Percentiles rank a stretch among this genome's conserved stretches.
phyloP scores from a whole-genome alignment of 2,329 filamentous ascomycete species.

The Colletotrichum sp. region DNA sequence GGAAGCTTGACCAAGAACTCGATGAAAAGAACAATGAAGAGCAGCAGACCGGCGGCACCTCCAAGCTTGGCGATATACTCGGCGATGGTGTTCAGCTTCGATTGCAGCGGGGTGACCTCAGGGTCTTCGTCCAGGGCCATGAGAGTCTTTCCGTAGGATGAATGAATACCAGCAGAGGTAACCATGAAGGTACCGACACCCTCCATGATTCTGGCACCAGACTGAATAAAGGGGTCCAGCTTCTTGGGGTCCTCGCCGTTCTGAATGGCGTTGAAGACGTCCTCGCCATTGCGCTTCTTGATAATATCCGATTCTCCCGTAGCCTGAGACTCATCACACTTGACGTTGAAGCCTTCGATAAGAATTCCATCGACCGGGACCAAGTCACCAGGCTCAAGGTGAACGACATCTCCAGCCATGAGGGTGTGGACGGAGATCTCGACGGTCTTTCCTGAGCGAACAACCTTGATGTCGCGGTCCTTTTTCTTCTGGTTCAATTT shows the following conservation, averaged over 20 bases:
- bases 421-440: conserved; percentile 75
- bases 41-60: conserved; percentile 75
- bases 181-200: conserved; percentile 77
- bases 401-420: conserved; percentile 72
- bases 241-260: conserved; percentile 70
- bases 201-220: conserved; percentile 79
- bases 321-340: conserved; percentile 79
- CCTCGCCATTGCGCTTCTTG: conserved; percentile 69
- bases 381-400: conserved; percentile 77
- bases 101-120: conserved; percentile 78
- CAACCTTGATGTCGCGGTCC: conserved; percentile 73
- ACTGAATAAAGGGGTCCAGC: conserved; percentile 85
- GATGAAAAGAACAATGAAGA: conserved; percentile 88
- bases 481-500: conserved; percentile 82
- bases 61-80: conserved; percentile 80
- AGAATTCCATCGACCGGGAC: conserved; percentile 77
- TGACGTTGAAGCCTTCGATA: conserved; percentile 75
- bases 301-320: conserved; percentile 82
- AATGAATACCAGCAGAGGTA: conserved; percentile 75
- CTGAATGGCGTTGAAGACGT: conserved; percentile 73
- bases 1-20: conserved; percentile 77
- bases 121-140: conserved; percentile 76
- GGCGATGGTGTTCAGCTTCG: conserved; percentile 76
- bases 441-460: conserved; percentile 72
- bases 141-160: conserved; percentile 77